phyloP scores from a whole-genome alignment of 164 flowering plant species.

The Tinospora cordifolia region DNA sequence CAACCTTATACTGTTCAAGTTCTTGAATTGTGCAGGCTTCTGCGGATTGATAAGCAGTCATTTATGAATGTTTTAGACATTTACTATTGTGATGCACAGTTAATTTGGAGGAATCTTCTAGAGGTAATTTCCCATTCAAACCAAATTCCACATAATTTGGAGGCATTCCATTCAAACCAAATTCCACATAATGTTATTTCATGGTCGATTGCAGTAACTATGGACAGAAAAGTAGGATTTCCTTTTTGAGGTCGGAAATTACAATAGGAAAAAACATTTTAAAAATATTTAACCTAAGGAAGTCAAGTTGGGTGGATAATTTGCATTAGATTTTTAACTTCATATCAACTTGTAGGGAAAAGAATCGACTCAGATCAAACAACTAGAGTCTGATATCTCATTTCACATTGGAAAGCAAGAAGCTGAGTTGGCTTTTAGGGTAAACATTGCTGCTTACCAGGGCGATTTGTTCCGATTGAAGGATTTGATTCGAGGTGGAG shows the following conservation, averaged over 20 bases:
- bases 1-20: conserved; percentile 83
- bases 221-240: not conserved
- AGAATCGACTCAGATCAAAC: conserved; percentile 59
- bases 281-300: not conserved
- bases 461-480: conserved; percentile 78
- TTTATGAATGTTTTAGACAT: conserved; percentile 59
- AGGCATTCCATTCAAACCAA: not conserved
- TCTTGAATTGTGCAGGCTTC: conserved; percentile 64
- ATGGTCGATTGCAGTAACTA: not conserved
- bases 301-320: not conserved
- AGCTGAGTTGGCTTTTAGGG: conserved; percentile 72
- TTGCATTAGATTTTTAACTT: not conserved
- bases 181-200: not conserved
- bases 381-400: conserved; percentile 65
- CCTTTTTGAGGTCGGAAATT: not conserved
- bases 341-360: conserved; percentile 45
- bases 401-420: conserved; percentile 80
- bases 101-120: conserved; percentile 56
- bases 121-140: conserved; percentile 45
- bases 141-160: not conserved
- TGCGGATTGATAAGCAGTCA: conserved; percentile 79
- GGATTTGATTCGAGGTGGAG: conserved; percentile 67
- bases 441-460: conserved; percentile 73
- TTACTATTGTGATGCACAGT: conserved; percentile 64
- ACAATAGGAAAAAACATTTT: not conserved